Base-by-base conservation (phyloP, 768 basidiomycete species). In the Hericium erinaceus region DNA sequence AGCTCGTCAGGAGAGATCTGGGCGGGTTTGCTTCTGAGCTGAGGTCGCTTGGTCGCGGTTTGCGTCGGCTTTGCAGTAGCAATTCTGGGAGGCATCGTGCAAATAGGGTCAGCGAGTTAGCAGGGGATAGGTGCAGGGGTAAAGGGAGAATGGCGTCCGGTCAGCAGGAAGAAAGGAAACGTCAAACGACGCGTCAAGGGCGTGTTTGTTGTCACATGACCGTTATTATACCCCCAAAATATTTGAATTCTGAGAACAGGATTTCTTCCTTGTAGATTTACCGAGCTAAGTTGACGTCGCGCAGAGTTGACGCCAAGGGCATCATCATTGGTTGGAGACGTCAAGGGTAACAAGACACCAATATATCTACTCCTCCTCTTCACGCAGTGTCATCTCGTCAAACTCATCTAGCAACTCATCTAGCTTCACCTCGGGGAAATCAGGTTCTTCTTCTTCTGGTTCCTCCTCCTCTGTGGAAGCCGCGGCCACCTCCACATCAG, bases 381-480 rank as follows among this genome's bases (percentile, higher is more conserved):
- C 75, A 6, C 78, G 80, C 40, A 97, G 76, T 9, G 85, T 91
- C 85, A 98, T 80, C 70, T 92, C 92, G 64, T 97, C 93, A 64
- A 97, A 93, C 69, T 88, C 84, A 58, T 97, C 92, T 65, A 98
- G 70, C 60, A 98, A 70, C 71, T 98, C 94, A 63, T 93, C 83
- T 65, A 95, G 68, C 58, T 79, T 76, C 46, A 98, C 77, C 44
- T 92, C 89, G 0, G 93, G 94, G 84, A 97, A 95, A 70, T 95
- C 93, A 59, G 82, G 61, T 0, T 63, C 57, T 24, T 75, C 80
- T 38, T 69, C 70, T 2, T 73, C 78, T 38, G 56, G 57, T 2
- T 69, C 75, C 20, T 63, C 71, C 4, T 57, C 70, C 8, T 33
- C 69, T 4, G 61, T 64, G 13, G 53, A 66, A 16, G 55, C 63